Evolutionary conservation across 805 yeast species (phyloP), one percentile per base, ranked within the genome.

Genomic region (Dipodascopsis tothii): DNA sequence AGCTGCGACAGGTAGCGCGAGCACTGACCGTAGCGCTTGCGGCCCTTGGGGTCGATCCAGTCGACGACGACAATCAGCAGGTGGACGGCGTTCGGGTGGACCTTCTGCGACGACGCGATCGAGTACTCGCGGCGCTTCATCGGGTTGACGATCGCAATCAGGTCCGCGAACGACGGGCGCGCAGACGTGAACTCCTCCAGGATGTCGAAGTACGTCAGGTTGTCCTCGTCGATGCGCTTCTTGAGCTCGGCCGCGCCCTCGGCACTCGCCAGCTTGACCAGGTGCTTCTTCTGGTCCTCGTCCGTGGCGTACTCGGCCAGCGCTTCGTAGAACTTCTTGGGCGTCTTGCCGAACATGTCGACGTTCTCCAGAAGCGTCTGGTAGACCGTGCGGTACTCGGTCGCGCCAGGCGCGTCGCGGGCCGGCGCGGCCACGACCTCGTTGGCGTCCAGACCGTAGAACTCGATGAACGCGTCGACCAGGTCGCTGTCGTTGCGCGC

Each of bases 121-220:
- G 96, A 90, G 65, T 90, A 90, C 67, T 90, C 97, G 72, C 97
- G 84, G 72, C 97, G 82, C 73, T 90, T 90, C 61, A 88, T 74
- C 16, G 95, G 88, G 19, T 94, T 78, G 52, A 90, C 75, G 45
- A 90, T 66, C 56, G 74, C 74, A 28, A 81, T 77, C 56, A 90
- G 73, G 20, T 84, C 86, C 44, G 70, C 72, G 45, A 82, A 69
- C 3, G 77, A 57, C 21, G 96, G 96, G 63, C 80, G 79, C 20
- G 90, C 95, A 45, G 88, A 79, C 55, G 76, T 71, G 73, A 84
- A 90, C 60, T 82, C 77, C 54, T 75, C 77, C 55, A 88, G 74
- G 49, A 88, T 73, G 62, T 90, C 97, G 41, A 78, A 84, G 61
- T 83, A 90, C 25, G 84, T 77, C 62, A 72, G 77, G 57, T 77